Evolutionary conservation across 2,329 filamentous ascomycete species (phyloP), one percentile per base, ranked within the genome.

Genomic region (Xylariaceae sp.): DNA sequence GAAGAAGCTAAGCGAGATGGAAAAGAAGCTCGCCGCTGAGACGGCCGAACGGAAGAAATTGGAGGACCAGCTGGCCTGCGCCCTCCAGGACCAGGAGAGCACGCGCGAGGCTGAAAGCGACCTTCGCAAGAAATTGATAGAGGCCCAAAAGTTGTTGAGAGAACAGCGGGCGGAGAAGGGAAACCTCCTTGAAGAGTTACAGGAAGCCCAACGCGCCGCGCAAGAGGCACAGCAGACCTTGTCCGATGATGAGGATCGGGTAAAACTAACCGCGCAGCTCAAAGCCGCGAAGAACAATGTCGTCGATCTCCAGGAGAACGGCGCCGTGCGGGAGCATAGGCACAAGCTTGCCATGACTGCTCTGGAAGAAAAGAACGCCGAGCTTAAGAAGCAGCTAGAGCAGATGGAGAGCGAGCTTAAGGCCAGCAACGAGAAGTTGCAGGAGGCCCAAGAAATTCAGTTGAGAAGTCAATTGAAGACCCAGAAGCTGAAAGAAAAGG

Each of bases 321-420:
- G 74, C 45, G 73, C 82, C 58, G 82, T 75, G 65, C 64, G 73
- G 37, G 75, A 73, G 30, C 78, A 76, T 63, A 75, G 77, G 49
- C 71, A 74, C 51, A 80, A 84, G 56, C 82, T 83, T 62, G 81
- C 82, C 11, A 72, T 84, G 6, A 76, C 80, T 2, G 85, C 88
- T 62, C 82, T 82, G 51, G 83, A 88, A 50, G 80, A 80, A 5
- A 81, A 86, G 63, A 85, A 82, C 55, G 80, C 86, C 3, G 78
- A 84, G 10, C 78, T 92, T 0, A 88, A 92, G 64, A 85, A 86
- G 63, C 89, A 88, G 64, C 74, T 94, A 13, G 85, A 85, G 55
- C 83, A 84, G 17, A 81, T 90, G 69, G 85, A 91, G 62, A 84
- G 88, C 37, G 86, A 90, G 69, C 80, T 94, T 30, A 91, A 90